Percentiles rank a stretch among this genome's conserved stretches.
Conservation (phyloP, 768 basidiomycete species). For the Kwoniella dejecticola region DNA sequence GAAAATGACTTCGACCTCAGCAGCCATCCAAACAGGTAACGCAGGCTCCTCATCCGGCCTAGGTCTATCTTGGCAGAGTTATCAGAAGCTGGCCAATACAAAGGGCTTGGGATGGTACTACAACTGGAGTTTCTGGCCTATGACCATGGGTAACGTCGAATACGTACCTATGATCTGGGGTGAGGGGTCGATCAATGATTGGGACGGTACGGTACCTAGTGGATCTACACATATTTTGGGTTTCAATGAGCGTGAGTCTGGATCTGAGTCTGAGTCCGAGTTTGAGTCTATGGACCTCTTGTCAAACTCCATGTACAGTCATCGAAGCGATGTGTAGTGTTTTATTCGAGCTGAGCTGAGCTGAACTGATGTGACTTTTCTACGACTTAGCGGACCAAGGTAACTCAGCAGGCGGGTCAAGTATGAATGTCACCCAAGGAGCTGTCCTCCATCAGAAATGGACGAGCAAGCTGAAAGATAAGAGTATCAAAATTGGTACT, state of each 20-base stretch:
- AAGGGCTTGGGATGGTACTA: constrained; percentile 30
- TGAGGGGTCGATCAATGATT: neutral
- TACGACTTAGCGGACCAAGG: constrained; percentile 24
- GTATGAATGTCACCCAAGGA: constrained; percentile 28
- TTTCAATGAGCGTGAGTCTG: constrained; percentile 52
- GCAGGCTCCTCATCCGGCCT: constrained; percentile 14
- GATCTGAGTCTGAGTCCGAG: too few species aligned
- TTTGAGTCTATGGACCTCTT: too few species aligned
- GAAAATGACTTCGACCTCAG: neutral
- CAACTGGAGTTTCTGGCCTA: constrained; percentile 26
- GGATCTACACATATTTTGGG: constrained; percentile 36
- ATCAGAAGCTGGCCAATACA: neutral
- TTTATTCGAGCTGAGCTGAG: too few species aligned
- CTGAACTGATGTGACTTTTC: neutral
- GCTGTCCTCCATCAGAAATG: constrained; percentile 35
- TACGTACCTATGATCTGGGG: constrained; percentile 39
- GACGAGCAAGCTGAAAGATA: constrained; percentile 24
- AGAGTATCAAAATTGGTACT: constrained; percentile 36
- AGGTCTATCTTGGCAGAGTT: constrained; percentile 3
- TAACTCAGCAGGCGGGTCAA: constrained; percentile 30
- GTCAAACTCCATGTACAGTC: too few species aligned
- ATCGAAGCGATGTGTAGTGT: too few species aligned
- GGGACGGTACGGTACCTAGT: constrained; percentile 9
- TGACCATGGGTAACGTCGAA: constrained; percentile 19
- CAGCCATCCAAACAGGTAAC: neutral